Evolutionary conservation across 495 filamentous ascomycete genomes (phyloP).

Genomic region (Podospora anserina): DNA sequence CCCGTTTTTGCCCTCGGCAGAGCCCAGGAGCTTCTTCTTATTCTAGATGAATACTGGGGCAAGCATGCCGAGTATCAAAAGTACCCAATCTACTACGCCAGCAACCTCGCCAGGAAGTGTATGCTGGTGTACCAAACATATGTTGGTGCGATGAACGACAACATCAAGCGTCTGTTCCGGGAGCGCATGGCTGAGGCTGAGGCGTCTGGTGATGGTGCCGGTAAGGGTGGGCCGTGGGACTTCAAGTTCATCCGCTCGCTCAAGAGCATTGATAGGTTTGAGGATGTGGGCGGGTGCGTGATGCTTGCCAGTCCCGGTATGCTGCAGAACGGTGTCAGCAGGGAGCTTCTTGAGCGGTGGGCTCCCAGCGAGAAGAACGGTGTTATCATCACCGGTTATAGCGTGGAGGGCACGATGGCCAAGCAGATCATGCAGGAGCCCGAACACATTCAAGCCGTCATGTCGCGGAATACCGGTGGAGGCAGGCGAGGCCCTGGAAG

Average conservation of each 20-base stretch:
- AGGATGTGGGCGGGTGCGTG: conserved; percentile 92
- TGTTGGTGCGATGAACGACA: conserved; percentile 96
- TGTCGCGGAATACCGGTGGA: conserved; percentile 62
- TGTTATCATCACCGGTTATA: conserved; percentile 95
- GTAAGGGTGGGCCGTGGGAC: conserved; percentile 88
- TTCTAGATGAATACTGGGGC: conserved; percentile 95
- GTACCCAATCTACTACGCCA: conserved; percentile 94
- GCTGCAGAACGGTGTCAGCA: conserved; percentile 90
- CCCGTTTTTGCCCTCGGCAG: conserved; percentile 92
- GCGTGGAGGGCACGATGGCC: conserved; percentile 97
- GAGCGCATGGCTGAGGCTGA: conserved; percentile 86
- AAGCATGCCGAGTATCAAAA: conserved; percentile 81
- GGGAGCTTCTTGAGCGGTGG: conserved; percentile 91
- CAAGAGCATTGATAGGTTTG: conserved; percentile 89
- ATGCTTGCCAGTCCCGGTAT: conserved; percentile 98
- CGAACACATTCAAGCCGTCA: conserved; percentile 86
- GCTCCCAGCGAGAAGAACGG: conserved; percentile 93
- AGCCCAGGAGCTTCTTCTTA: conserved; percentile 89
- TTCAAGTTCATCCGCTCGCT: conserved; percentile 87
- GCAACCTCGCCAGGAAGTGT: conserved; percentile 88
- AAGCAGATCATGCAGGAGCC: conserved; percentile 91
- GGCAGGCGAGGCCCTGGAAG: conserved; percentile 55
- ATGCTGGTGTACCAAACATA: conserved; percentile 99
- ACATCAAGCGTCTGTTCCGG: conserved; percentile 86
- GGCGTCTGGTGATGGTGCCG: conserved; percentile 63